Base-by-base conservation (phyloP, 495 filamentous ascomycete genomes). In the Neurospora sp. region DNA sequence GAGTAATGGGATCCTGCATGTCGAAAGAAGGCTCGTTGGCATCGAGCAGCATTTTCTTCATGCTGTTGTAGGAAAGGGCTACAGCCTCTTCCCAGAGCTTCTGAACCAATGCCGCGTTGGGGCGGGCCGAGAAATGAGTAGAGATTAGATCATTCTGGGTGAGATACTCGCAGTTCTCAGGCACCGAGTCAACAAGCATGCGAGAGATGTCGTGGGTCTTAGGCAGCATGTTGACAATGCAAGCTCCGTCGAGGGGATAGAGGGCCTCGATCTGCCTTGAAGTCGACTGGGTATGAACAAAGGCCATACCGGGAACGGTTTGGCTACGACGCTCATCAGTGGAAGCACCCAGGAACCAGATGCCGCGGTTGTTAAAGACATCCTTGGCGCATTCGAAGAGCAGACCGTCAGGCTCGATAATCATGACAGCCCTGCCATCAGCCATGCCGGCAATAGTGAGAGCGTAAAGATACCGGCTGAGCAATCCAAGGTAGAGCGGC, bases 351-450 rank as follows among this genome's bases (percentile, higher is more conserved):
- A 66, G 74, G 54, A 79, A 76, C 23, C n/a, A 72, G 54, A 71
- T 73, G 2, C 72, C 66, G n/a, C 37, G 39, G 4, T 69, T 59
- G 23, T n/a, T 38, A 6, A 76, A 37, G 3, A 82, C 18, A n/a
- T 82, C 77, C 69, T 75, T 59, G 10, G 81, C 46, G 12, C 77
- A 81, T 16, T 77, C 70, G 23, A 75, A 40, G 27, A 85, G 77
- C 37, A 79, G 69, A 0, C 54, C n/a, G 66, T 85, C 84, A 0
- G 84, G 74, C 2, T 82, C 80, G 18, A 84, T 71, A 5, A 85
- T 69, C 23, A 83, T 38, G 8, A 83, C 20, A 7, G 41, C 23
- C 40, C 46, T 73, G n/a, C 69, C 39, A 6, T 69, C 8, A n/a
- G 72, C 71, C n/a, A 27, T 18, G 14, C 18, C 31, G 6, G 66